Base-by-base conservation (phyloP, 2,329 filamentous ascomycete genomes). In the Leptographium wingfieldii region DNA sequence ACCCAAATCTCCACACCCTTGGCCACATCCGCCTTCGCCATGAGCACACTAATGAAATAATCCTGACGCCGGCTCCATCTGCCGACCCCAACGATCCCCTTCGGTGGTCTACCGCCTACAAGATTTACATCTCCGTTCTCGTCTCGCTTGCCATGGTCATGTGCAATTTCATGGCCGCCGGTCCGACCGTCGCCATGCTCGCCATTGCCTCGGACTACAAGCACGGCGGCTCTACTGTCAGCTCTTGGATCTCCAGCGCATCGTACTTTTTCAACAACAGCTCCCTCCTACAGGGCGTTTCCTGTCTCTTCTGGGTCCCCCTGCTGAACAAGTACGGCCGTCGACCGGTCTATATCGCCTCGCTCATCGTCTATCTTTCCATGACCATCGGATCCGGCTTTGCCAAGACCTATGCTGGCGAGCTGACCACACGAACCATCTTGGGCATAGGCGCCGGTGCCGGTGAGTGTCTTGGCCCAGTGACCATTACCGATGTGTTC, bases 141-240 rank as follows among this genome's bases (percentile, higher is more conserved):
- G 73, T 81, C 40, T 81, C 77, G 66, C 62, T 77, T 3, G 78
- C 79, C 58, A 81, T 82, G 71, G 72, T 80, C 62, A 73, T 82
- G 68, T 79, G 74, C 69, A 82, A 82, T 67, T 82, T 82, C 63
- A 69, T 82, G 5, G 78, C 79, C 0, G 80, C 78, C n/a, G 80
- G 76, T 0, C 79, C 80, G 3, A 74, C 75, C 3, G 75, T 82
- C 35, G 78, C 77, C 59, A 76, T 82, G 49, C 68, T 77, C 12
- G 72, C 74, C 61, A 79, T 80, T 68, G 79, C 76, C 61, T 76
- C 75, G 3, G 65, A 69, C 3, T 65, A 70, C 16, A 67, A 69
- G 49, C 16, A 67, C 68, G 49, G 62, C 61, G 9, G 60, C 62
- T 10, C 63, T 65, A 22, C 62, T 14, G 14, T 74, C 48, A 55